Base-by-base conservation (phyloP, 2,329 filamentous ascomycete species). In the Exophiala bonariae region DNA sequence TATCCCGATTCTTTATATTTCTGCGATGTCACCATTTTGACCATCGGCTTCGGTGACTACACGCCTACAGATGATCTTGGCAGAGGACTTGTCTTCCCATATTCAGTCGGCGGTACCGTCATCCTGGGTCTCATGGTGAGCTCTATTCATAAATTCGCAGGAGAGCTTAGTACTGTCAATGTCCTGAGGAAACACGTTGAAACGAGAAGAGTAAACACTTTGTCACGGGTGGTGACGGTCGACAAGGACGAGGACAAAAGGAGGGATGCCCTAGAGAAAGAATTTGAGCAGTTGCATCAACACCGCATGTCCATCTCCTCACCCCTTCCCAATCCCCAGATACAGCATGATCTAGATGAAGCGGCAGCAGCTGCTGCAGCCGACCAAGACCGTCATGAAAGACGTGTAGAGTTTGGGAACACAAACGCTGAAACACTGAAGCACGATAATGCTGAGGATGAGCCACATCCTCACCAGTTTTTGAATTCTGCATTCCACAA, bases 91-190 rank as follows among this genome's bases (percentile, higher is more conserved):
- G 73, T 96, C 22, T 85, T 96, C 42, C 91, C 91, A 0, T 96
- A 87, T 58, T 85, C 90, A 0, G 80, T 95, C 1, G 75, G 90
- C 5, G 91, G 91, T 2, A 85, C 93, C 47, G 86, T 95, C 50
- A 91, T 87, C 57, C 76, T 95, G 1, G 89, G 87, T 80, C 74
- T 96, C 18, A 85, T 95, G 45, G 85, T 96, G 18, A 83, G 83
- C 16, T 89, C 86, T 31, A 89, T 95, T 52, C 81, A 87, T 26
- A 87, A 75, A 34, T 85, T 85, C 50, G 78, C 78, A 2, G 60
- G 68, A 8, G 78, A 85, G 49, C 68, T 86, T 22, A 78, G 80
- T 18, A 72, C 79, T 39, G 77, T 82, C 51, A 84, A 86, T 31
- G 74, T 87, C 18, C 67, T 87, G 40, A 74, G 75, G 46, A 76